These are phyloP conservation scores for Colletotrichum siamense DNA, from an alignment of 2,329 filamentous ascomycete genomes.

Conservation along the genomic window DNA sequence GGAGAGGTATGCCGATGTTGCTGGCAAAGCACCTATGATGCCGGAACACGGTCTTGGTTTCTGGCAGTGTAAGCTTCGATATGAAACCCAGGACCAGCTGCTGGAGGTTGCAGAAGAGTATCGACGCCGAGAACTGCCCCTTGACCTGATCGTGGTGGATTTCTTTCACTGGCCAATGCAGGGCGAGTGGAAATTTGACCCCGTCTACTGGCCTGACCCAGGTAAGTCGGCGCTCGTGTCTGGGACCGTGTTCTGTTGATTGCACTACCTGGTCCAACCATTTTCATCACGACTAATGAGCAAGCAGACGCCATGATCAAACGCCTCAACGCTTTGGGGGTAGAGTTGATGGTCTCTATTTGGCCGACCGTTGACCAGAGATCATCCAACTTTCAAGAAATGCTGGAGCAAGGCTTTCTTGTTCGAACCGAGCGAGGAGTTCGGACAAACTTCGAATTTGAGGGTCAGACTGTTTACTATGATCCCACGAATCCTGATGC, in stretches of 20 bases:
- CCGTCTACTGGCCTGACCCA: conserved; percentile 68
- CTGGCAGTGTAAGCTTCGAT: conserved; percentile 70
- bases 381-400: conserved; percentile 32
- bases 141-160: conserved; percentile 67
- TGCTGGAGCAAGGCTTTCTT: conserved; percentile 54
- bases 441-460: conserved; percentile 61
- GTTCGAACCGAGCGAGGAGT: conserved; percentile 66
- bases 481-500: conserved; percentile 68
- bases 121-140: conserved; percentile 52
- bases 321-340: conserved; percentile 60
- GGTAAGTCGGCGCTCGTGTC: conserved; percentile 56
- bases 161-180: conserved; percentile 70
- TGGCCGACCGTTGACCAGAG: conserved; percentile 60
- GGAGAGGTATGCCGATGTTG: conserved; percentile 56
- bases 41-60: conserved; percentile 69
- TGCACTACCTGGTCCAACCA: background rate
- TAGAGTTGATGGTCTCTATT: conserved; percentile 73
- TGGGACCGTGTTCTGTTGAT: background rate
- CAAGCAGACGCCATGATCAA: conserved; percentile 22
- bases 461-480: conserved; percentile 64
- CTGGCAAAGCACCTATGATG: conserved; percentile 66
- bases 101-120: conserved; percentile 63
- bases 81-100: conserved; percentile 66
- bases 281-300: background rate
- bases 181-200: conserved; percentile 72